Evolutionary conservation across 1,139 yeast genomes (phyloP).

Genomic region (Hanseniaspora uvarum): DNA sequence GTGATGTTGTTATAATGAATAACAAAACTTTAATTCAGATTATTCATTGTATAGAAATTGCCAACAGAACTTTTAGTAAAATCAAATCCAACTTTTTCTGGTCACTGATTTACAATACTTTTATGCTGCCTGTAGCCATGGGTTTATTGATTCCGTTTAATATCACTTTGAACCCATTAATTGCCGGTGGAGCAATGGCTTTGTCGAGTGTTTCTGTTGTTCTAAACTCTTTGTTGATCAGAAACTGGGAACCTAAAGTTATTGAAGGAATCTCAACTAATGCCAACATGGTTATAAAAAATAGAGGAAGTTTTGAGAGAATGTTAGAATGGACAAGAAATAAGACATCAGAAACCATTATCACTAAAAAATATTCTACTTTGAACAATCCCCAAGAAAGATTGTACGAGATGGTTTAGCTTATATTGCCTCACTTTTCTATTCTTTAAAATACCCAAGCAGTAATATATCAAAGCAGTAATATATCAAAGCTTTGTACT

Average conservation of each 20-base stretch:
- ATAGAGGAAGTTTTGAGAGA: constrained; percentile 9
- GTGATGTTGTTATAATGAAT: constrained; percentile 71
- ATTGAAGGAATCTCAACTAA: constrained; percentile 17
- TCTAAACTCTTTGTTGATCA: constrained; percentile 61
- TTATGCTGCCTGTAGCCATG: constrained; percentile 95
- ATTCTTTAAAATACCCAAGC: background rate
- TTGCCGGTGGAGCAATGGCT: constrained; percentile 92
- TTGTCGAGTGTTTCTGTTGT: constrained; percentile 85
- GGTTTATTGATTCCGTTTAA: constrained; percentile 76
- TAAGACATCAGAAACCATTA: background rate
- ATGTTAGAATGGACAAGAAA: background rate
- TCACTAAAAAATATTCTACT: background rate
- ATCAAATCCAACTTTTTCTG: constrained; percentile 75
- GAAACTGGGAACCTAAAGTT: constrained; percentile 47
- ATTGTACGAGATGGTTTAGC: constrained; percentile 3
- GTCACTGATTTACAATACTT: constrained; percentile 73
- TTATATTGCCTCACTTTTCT: background rate
- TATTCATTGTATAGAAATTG: constrained; percentile 61
- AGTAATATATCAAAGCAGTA: background rate
- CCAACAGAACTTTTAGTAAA: constrained; percentile 58
- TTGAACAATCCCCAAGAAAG: background rate
- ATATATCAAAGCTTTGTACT: background rate
- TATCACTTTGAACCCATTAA: constrained; percentile 69
- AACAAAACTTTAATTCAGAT: constrained; percentile 49
- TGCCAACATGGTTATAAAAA: background rate